Base-by-base conservation (phyloP, 192 early-diverging fungal genomes). In the Backusella tarrabulga region DNA sequence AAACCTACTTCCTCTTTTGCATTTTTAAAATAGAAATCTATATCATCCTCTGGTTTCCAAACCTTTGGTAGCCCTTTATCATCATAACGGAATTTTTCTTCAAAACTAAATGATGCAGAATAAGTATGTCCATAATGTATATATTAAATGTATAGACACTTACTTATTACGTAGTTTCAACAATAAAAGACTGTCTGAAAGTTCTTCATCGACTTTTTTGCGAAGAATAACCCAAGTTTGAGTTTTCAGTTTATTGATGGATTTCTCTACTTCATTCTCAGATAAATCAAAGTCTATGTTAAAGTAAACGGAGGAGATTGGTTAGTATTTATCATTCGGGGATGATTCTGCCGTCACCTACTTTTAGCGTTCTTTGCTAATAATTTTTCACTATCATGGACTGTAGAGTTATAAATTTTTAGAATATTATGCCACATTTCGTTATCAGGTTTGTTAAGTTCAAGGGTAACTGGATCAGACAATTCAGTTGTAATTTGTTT, bases 11-110 rank as follows among this genome's bases (percentile, higher is more conserved):
- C 89, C 14, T 91, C 88, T 76, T 93, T 88, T 2, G 97, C 93
- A 35, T 80, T 79, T 38, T 89, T 87, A 86, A 96, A 99, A 72
- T 89, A 88, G 23, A 87, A 85, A 80, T 99, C 97, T 72, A 99
- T 97, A 83, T 97, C 96, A 83, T 99, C 98, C 32, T 91, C 90
- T 7, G 96, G 94, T 74, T 90, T 92, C 98, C 98, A 99, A 38
- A 99, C 93, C 40, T 95, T 88, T 26, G 98, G 98, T 21, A 99
- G 79, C 19, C 97, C 98, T 41, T 90, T 83, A 4, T 94, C 96
- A 77, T 98, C 97, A 80, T 99, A 99, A 52, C 97, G 84, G 89
- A 99, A 99, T 72, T 91, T 88, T 73, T 92, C 91, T 84, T 99
- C 96, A 74, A 99, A 96, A 68, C 88, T 87, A 67, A 40, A 42